phyloP scores from a whole-genome alignment of 306 rosid species.

The Sindora glabra region DNA sequence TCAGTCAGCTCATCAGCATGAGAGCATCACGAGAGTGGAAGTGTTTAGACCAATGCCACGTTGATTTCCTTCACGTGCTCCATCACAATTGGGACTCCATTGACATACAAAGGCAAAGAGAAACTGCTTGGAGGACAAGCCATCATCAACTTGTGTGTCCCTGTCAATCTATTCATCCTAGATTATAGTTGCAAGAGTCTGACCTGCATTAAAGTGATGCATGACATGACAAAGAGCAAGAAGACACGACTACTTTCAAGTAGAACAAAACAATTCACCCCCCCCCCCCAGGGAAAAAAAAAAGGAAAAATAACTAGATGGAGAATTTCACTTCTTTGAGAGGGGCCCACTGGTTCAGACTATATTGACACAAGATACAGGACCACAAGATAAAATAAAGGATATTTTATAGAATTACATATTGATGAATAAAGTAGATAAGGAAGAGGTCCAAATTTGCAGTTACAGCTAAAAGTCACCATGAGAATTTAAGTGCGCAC shows the following conservation, averaged over 20 bases:
- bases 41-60: neutral
- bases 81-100: neutral
- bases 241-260: too few species aligned
- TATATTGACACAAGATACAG: neutral
- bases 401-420: neutral
- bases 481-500: neutral
- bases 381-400: neutral
- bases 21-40: neutral
- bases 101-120: neutral
- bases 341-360: neutral
- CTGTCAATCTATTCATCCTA: neutral
- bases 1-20: neutral
- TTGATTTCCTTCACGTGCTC: constrained; percentile 8
- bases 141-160: neutral
- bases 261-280: too few species aligned
- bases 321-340: neutral
- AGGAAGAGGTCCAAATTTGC: neutral
- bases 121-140: neutral
- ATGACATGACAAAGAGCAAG: neutral
- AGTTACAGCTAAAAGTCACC: neutral
- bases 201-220: too few species aligned
- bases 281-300: too few species aligned
- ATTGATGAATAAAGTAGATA: neutral
- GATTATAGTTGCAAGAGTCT: too few species aligned
- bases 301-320: neutral